phyloP scores from a whole-genome alignment of 108 stramenopile species.

The Heterococcus sp. region DNA sequence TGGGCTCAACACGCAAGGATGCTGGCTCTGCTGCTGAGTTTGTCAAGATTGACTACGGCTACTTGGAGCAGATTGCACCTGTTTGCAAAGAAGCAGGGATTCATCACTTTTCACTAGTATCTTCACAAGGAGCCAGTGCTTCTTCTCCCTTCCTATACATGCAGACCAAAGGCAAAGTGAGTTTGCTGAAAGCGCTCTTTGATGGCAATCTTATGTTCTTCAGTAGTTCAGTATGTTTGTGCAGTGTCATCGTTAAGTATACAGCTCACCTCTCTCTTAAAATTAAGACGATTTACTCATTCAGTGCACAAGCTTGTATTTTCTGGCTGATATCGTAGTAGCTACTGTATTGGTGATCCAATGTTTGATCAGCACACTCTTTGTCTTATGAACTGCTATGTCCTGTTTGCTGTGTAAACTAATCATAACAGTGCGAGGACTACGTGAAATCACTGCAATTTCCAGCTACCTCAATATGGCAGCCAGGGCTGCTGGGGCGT shows the following conservation, averaged over 20 bases:
- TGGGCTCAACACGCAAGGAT: conserved; percentile 16
- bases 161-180: conserved; percentile 5
- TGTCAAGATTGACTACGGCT: conserved; percentile 12
- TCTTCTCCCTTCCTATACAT: conserved; percentile 19
- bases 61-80: conserved; percentile 4
- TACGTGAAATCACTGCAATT: conserved; percentile 2
- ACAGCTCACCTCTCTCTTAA: too few relatives aligned
- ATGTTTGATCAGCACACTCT: too few relatives aligned
- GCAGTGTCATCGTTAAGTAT: too few relatives aligned
- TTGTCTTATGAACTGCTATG: too few relatives aligned
- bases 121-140: conserved; percentile 4
- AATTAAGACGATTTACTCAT: too few relatives aligned
- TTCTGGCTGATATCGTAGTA: too few relatives aligned
- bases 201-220: too few relatives aligned
- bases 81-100: conserved; percentile 21
- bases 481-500: conserved; percentile 21
- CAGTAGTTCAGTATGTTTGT: too few relatives aligned
- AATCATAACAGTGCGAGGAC: not conserved
- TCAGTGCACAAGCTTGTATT: too few relatives aligned
- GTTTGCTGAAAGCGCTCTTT: too few relatives aligned
- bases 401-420: too few relatives aligned
- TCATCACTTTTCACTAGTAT: conserved; percentile 16
- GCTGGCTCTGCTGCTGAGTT: conserved; percentile 22
- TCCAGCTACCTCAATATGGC: conserved; percentile 13
- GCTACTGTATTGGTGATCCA: too few relatives aligned